Evolutionary conservation across 768 basidiomycete species (phyloP), one percentile per base, ranked within the genome.

Genomic region (Mycena latifolia): DNA sequence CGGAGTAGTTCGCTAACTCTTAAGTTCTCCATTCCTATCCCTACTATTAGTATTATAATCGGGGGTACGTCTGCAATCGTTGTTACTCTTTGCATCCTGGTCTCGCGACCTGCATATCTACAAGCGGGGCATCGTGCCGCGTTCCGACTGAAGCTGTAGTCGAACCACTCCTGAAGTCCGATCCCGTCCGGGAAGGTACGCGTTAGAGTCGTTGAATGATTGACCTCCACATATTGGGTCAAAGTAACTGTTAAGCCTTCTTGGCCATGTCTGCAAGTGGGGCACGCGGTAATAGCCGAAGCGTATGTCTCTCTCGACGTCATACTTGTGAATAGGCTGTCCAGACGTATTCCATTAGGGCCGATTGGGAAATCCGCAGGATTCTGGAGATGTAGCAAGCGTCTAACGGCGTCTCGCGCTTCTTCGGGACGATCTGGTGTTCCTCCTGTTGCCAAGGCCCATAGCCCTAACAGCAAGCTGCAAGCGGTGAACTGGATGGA

Each of bases 281-380:
- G 41, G 18, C 60, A 61, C 5, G 7, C 25, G 2, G 43, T 53
- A 2, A n/a, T 7, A 0, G 51, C 52, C 2, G 20, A 17, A 8
- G 41, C 52, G 29, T 61, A 61, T 7, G 28, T 43, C 5, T 17
- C 12, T 4, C 41, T 43, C 10, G 24, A 20, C 5, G 50, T 45
- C 3, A 61, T 18, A 24, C 15, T 28, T 51, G 33, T 61, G 25
- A 61, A 43, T 18, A 61, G 24, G 0, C 4, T 8, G 29, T 61
- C 60, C 24, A 61, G 11, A 54, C 18, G 0, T 15, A 22, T 25
- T 11, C 60, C 60, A 5, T 12, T 2, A 0, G n/a, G n/a, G n/a
- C n/a, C n/a, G n/a, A n/a, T n/a, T n/a, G n/a, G 60, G 60, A n/a
- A 53, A 61, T 3, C 17, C 8, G n/a, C 17, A 24, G 52, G 15